Conservation (phyloP, 306 rosid species). For the Cucurbita moschata region DNA sequence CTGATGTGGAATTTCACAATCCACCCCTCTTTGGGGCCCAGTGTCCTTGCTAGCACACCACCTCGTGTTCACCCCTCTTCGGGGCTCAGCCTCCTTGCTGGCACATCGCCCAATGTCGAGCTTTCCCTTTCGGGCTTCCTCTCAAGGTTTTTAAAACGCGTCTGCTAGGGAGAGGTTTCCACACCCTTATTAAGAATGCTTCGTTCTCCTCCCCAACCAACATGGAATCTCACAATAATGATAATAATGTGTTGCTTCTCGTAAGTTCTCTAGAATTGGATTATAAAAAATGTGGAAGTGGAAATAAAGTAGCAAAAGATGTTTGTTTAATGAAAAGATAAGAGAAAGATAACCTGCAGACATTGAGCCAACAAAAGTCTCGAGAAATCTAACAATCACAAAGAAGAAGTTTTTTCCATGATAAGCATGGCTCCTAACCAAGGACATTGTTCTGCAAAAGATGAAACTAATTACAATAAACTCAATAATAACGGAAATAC, state of each 20-base stretch:
- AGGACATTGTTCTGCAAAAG: conserved; percentile 70
- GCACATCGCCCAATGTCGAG: no score
- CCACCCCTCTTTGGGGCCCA: no score
- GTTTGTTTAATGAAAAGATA: not conserved
- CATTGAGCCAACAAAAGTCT: conserved; percentile 94
- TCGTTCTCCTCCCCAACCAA: no score
- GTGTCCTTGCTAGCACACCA: no score
- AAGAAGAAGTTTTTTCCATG: conserved; percentile 65
- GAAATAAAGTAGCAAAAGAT: not conserved
- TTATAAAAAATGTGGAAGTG: not conserved
- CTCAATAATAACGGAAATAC: conserved; percentile 9
- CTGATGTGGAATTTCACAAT: no score
- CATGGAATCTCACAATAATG: no score
- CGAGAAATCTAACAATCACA: conserved; percentile 81
- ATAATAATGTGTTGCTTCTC: not conserved
- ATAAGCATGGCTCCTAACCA: conserved; percentile 43
- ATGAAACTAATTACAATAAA: conserved; percentile 12
- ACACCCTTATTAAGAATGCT: no score
- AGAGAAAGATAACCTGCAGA: conserved; percentile 57
- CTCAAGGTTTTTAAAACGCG: no score
- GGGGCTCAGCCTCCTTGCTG: no score
- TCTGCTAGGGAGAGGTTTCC: no score
- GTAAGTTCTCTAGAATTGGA: not conserved
- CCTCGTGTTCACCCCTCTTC: no score
- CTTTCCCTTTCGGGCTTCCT: no score